Percentiles rank a stretch among this genome's conserved stretches.
Evolutionary conservation across 2,329 filamentous ascomycete genomes (phyloP).

Genomic region (Elsinoe arachidis): DNA sequence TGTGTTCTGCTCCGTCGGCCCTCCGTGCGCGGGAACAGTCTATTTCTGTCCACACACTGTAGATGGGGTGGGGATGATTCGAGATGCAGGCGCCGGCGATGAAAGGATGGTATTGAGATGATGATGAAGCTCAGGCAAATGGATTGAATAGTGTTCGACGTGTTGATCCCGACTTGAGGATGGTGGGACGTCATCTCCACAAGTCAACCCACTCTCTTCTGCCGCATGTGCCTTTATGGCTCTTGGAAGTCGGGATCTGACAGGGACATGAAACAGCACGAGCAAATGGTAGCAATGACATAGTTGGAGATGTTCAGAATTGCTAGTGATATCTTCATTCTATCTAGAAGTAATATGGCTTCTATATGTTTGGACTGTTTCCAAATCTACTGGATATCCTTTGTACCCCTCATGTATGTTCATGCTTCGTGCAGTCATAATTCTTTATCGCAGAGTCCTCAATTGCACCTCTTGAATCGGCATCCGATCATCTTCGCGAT

Average conservation of each 20-base stretch:
- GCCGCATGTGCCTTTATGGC: not conserved
- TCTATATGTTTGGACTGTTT: not conserved
- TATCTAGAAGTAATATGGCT: too few species aligned
- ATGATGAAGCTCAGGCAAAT: not conserved
- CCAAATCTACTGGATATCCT: not conserved
- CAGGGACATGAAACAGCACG: not conserved
- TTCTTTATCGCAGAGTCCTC: slow-evolving; percentile 18
- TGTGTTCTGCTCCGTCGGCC: slow-evolving; percentile 7
- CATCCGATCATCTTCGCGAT: slow-evolving; percentile 18
- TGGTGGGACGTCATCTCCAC: slow-evolving; percentile 7
- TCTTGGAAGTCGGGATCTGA: not conserved
- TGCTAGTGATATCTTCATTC: too few species aligned
- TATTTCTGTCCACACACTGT: slow-evolving; percentile 1
- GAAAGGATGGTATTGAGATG: slow-evolving; percentile 1
- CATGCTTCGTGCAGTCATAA: slow-evolving; percentile 7
- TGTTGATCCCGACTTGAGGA: not conserved
- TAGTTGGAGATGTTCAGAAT: too few species aligned
- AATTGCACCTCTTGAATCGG: slow-evolving; percentile 20
- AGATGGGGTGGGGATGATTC: not conserved
- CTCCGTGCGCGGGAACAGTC: slow-evolving; percentile 3
- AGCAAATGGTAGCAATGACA: not conserved
- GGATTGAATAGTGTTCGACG: not conserved
- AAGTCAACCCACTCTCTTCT: not conserved
- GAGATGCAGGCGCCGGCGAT: not conserved
- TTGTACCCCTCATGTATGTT: not conserved